Conservation (phyloP, 75 land plant species). For the Picea glauca region DNA sequence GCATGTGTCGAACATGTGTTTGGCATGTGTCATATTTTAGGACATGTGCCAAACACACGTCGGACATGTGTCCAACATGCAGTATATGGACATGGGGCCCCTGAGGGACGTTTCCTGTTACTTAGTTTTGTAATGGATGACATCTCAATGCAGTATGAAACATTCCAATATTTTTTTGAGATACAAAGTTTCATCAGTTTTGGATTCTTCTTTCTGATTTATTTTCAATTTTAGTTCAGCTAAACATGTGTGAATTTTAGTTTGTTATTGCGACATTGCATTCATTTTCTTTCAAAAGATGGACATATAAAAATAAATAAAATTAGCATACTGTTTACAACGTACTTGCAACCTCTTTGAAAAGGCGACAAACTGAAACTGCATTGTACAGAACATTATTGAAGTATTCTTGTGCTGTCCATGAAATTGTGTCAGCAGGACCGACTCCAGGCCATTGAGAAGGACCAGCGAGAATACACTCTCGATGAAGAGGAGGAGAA, state of each 20-base stretch:
- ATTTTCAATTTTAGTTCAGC: background rate
- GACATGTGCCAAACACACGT: no score
- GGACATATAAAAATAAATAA: background rate
- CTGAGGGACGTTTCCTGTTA: no score
- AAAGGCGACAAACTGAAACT: background rate
- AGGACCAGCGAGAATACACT: slow-evolving; percentile 75
- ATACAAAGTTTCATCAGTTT: background rate
- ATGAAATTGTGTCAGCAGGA: slow-evolving; percentile 42
- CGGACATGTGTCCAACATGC: no score
- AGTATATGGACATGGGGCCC: no score
- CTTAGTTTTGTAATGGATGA: background rate
- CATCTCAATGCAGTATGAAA: background rate
- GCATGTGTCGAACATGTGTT: no score
- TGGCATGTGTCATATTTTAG: no score
- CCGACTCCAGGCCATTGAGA: slow-evolving; percentile 63
- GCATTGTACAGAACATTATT: background rate
- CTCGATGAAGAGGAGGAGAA: slow-evolving; percentile 79
- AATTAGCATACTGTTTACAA: background rate
- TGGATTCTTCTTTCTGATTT: background rate
- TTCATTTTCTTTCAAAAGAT: background rate
- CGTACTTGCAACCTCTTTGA: background rate
- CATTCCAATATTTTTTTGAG: background rate
- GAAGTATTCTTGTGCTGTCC: background rate
- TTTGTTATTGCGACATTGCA: background rate
- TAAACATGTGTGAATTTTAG: background rate